phyloP scores from a whole-genome alignment of 108 stramenopile genomes.

The Nitzschia sp. region DNA sequence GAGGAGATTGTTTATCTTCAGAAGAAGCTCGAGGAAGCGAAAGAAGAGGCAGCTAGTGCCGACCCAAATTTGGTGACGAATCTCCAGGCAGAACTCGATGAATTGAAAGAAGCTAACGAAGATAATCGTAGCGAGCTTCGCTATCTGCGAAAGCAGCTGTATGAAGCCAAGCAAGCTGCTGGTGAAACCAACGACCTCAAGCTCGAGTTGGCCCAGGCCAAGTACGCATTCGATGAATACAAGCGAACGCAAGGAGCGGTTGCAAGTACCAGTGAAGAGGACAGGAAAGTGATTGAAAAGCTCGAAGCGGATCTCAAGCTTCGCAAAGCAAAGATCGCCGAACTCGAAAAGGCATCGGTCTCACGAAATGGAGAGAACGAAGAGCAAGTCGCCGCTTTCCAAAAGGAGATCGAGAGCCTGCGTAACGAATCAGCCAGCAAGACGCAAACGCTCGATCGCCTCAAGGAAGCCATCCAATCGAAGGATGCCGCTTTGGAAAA shows the following conservation, averaged over 20 bases:
- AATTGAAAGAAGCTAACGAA: conserved; percentile 44
- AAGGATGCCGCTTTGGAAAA: conserved; percentile 32
- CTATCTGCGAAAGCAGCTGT: conserved; percentile 30
- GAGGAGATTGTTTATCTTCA: conserved; percentile 12
- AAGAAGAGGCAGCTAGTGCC: neutral
- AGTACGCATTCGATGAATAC: conserved; percentile 35
- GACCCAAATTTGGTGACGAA: conserved; percentile 1
- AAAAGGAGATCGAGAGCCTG: conserved; percentile 43
- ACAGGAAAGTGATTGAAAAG: conserved; percentile 8
- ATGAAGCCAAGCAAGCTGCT: conserved; percentile 38
- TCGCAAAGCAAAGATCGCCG: conserved; percentile 42
- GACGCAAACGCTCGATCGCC: neutral
- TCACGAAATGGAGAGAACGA: conserved; percentile 22
- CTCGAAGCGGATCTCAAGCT: conserved; percentile 45
- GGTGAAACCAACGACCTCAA: conserved; percentile 33
- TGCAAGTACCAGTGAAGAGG: neutral
- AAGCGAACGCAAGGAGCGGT: conserved; percentile 25
- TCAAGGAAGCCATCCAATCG: neutral
- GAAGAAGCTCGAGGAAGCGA: conserved; percentile 12
- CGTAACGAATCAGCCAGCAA: conserved; percentile 3
- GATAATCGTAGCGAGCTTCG: conserved; percentile 37
- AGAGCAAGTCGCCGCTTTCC: conserved; percentile 31
- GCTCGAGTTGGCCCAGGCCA: conserved; percentile 34
- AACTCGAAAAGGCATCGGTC: conserved; percentile 17
- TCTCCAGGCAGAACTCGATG: conserved; percentile 44